phyloP scores from a whole-genome alignment of 2,329 filamentous ascomycete genomes.

The Fonsecaea pugnacius region DNA sequence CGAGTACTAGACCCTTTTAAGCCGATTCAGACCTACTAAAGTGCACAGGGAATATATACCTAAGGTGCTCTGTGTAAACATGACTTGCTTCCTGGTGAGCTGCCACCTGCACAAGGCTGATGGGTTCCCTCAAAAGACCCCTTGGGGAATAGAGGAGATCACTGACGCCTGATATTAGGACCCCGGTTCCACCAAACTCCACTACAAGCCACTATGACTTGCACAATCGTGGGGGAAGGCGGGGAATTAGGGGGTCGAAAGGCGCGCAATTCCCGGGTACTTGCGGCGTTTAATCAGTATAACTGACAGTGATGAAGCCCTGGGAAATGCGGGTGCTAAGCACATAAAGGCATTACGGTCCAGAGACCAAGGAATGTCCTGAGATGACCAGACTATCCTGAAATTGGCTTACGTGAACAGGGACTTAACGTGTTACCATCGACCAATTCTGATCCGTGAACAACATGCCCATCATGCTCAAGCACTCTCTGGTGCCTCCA shows the following conservation, averaged over 20 bases:
- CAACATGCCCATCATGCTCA: constrained; percentile 10
- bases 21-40: too few relatives aligned
- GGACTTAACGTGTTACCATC: background rate
- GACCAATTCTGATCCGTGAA: background rate
- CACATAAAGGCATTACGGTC: background rate
- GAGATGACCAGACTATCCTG: background rate
- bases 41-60: too few relatives aligned
- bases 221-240: too few relatives aligned
- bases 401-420: background rate
- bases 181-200: too few relatives aligned
- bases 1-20: too few relatives aligned
- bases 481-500: constrained; percentile 4
- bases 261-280: background rate
- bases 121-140: too few relatives aligned
- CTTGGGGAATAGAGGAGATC: too few relatives aligned
- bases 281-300: background rate
- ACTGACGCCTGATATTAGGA: too few relatives aligned
- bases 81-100: too few relatives aligned
- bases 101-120: too few relatives aligned
- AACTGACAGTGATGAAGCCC: background rate
- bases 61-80: too few relatives aligned
- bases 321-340: background rate
- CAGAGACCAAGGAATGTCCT: background rate
- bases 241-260: background rate
- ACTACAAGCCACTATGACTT: too few relatives aligned